These are phyloP conservation scores for Punctularia strigosozonata DNA, from an alignment of 768 basidiomycete genomes.

Conservation along the genomic window DNA sequence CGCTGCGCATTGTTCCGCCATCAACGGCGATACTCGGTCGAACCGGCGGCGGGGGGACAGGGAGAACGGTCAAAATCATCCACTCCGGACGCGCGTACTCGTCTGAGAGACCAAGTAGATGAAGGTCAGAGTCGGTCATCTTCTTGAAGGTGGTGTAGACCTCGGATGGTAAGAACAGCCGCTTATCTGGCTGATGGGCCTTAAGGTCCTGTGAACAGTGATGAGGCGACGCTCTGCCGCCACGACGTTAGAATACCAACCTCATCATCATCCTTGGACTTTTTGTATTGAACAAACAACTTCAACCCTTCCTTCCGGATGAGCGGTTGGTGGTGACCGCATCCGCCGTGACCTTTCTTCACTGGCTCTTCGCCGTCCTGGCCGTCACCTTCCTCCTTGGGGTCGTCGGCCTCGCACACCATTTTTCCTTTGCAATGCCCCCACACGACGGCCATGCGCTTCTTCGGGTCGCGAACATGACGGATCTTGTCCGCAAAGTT, in stretches of 20 bases:
- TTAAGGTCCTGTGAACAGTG: constrained; percentile 51
- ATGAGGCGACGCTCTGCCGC: neutral
- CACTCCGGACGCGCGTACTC: constrained; percentile 97
- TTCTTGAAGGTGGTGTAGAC: constrained; percentile 95
- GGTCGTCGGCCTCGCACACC: constrained; percentile 80
- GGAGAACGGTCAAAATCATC: constrained; percentile 98
- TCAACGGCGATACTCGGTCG: constrained; percentile 97
- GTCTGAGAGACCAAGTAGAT: constrained; percentile 83
- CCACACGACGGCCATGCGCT: constrained; percentile 82
- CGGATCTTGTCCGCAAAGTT: constrained; percentile 81
- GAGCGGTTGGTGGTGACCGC: constrained; percentile 83
- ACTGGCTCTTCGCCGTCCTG: constrained; percentile 54
- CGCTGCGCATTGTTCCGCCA: constrained; percentile 91
- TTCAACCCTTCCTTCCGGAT: constrained; percentile 93
- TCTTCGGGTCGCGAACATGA: constrained; percentile 77
- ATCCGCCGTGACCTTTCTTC: constrained; percentile 96
- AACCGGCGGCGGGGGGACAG: constrained; percentile 95
- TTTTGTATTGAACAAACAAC: constrained; percentile 90
- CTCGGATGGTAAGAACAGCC: constrained; percentile 73
- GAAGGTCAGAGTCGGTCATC: constrained; percentile 82
- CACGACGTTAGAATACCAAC: constrained; percentile 31
- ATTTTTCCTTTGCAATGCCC: constrained; percentile 79
- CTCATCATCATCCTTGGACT: constrained; percentile 90
- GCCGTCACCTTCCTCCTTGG: constrained; percentile 74
- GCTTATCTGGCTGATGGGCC: constrained; percentile 70